Base-by-base conservation (phyloP, 768 basidiomycete species). In the Boletus pseudopeckii region DNA sequence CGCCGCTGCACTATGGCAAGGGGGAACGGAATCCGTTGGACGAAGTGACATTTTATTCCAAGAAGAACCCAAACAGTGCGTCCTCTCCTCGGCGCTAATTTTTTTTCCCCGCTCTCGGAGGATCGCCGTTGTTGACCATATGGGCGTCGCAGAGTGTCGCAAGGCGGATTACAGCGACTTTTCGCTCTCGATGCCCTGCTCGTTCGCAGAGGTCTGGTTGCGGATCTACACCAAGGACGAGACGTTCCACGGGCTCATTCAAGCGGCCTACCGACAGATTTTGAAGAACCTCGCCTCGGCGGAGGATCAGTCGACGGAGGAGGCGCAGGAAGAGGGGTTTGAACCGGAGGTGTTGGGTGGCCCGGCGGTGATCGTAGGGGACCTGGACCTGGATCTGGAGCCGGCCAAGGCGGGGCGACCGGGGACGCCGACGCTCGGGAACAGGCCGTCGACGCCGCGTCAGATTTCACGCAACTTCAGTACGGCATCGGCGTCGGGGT, bases 1-100 rank as follows among this genome's bases (percentile, higher is more conserved):
- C 82, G 2, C 60, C 66, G n/a, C 76, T 92, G 77, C 91, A 92
- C 64, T 86, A 88, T 60, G 91, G 90, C 4, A 88, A 86, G 82
- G 74, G 79, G 57, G 80, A 82, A 41, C 67, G 73, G 56, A 89
- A 88, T 60, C 91, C 91, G 1, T 63, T 92, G 43, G 78, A 85
- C 42, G 76, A 70, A 15, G 80, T 90, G 49, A 81, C 77, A 64
- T 93, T 92, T 63, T 92, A 90, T 61, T 81, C 83, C 0, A 91
- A 91, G 67, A 71, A 75, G 14, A 74, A 78, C 17, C 81, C 80
- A 0, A 68, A 84, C 52, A 60, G 88, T 90, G 61, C 54, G 77
- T 67, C 5, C 4, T 13, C 13, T 17, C 24, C 11, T 9, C 7
- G 20, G 18, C 45, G 20, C 24, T 26, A 26, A 26, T 6, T 48